These are phyloP conservation scores for Ustilaginoidea virens DNA, from an alignment of 2,329 filamentous ascomycete genomes.

Conservation along the genomic window DNA sequence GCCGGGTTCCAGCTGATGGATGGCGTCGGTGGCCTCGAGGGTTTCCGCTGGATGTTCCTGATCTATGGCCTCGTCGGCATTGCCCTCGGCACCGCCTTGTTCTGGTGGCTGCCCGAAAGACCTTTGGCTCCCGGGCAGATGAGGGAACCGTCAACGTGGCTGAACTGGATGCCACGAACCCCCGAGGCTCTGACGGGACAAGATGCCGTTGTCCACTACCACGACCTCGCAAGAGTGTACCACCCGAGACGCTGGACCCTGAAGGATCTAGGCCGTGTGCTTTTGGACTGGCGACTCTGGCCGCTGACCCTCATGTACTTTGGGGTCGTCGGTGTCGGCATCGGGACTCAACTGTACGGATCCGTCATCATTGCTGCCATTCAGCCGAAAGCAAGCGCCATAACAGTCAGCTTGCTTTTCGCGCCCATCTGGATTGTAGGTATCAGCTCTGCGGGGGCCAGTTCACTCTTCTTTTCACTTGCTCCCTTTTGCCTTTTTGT, in stretches of 20 bases:
- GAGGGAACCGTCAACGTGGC: slow-evolving; percentile 31
- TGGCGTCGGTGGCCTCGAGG: slow-evolving; percentile 56
- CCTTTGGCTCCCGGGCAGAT: slow-evolving; percentile 58
- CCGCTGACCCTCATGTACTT: slow-evolving; percentile 85
- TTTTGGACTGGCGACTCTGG: slow-evolving; percentile 81
- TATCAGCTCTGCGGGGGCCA: slow-evolving; percentile 7
- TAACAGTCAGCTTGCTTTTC: slow-evolving; percentile 68
- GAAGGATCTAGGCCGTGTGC: slow-evolving; percentile 51
- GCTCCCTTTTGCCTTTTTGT: neutral
- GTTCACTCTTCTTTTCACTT: too few relatives aligned
- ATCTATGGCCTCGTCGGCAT: slow-evolving; percentile 67
- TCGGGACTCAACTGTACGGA: slow-evolving; percentile 77
- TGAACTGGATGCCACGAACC: slow-evolving; percentile 51
- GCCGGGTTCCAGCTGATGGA: slow-evolving; percentile 91
- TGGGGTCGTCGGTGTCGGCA: slow-evolving; percentile 82
- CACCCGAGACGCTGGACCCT: slow-evolving; percentile 58
- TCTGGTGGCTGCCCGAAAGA: slow-evolving; percentile 86
- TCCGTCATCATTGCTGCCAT: slow-evolving; percentile 75
- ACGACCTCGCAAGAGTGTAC: slow-evolving; percentile 69
- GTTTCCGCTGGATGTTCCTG: slow-evolving; percentile 88
- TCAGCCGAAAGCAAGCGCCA: slow-evolving; percentile 53
- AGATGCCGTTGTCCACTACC: slow-evolving; percentile 70
- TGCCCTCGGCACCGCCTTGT: slow-evolving; percentile 52
- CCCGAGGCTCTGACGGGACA: slow-evolving; percentile 59
- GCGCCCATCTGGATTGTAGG: slow-evolving; percentile 84